Evolutionary conservation across 257 asterid genomes (phyloP), one percentile per base, ranked within the genome.

Genomic region (Eucommia ulmoides): DNA sequence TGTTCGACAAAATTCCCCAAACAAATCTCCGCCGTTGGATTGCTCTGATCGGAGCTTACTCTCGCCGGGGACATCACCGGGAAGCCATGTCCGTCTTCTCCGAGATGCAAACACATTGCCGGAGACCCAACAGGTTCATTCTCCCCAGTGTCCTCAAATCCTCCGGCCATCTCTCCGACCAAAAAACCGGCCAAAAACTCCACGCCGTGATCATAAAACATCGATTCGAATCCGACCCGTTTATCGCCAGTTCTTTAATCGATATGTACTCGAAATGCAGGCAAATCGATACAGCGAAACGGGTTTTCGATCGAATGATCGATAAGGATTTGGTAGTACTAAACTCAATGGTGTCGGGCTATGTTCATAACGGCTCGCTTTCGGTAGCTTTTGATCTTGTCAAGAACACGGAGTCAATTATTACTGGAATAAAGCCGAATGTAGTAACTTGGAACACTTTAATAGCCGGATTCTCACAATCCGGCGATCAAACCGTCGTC

Each of bases 81-180:
- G 86, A 76, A 52, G 74, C 81, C 19, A 58, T 84, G 70, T 18
- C 51, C 20, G 48, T 51, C 23, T 78, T 84, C 45, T 45, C 20
- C 11, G 64, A 66, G 33, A 72, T 81, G 89, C 82, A 24, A 23
- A 64, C 21, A 52, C 52, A 51, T 48, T 73, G 82, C 17, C 23
- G 52, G 17, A 60, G 52, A 17, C 63, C 61, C 19, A 78, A 73
- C 63, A 59, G 68, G 49, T 69, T 71, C 50, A 77, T 74, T 24
- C 50, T 81, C 50, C 94, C 95, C 20, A 84, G 93, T 59, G 70
- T 79, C 22, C 81, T 84, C 3, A 84, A 79, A 70, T 82, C 87
- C 24, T 79, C 93, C n/a, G 82, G 79, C 7, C 83, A 80, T 1
- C 77, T 79, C 50, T 26, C 38, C n/a, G 87, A 77, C 61, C n/a